phyloP scores from a whole-genome alignment of 2,329 filamentous ascomycete species.

The Botrytis squamosa region DNA sequence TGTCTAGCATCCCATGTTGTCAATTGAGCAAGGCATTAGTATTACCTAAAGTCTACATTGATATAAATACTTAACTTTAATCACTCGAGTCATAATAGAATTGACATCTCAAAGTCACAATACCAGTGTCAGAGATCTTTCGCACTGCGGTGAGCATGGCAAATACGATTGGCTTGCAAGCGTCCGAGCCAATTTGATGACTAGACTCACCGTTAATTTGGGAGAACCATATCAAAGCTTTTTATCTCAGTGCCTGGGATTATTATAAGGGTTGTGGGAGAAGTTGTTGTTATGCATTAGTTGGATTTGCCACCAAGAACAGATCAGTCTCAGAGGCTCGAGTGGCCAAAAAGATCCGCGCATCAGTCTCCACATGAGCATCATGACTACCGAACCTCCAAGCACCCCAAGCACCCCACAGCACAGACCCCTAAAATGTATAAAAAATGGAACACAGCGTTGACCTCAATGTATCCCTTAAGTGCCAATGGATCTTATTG shows the following conservation, averaged over 20 bases:
- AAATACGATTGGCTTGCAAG: background rate
- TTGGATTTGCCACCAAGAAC: background rate
- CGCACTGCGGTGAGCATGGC: background rate
- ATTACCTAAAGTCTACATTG: background rate
- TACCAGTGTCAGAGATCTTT: background rate
- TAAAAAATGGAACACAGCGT: background rate
- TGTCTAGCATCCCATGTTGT: background rate
- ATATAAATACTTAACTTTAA: background rate
- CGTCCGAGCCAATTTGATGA: background rate
- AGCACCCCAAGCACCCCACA: background rate
- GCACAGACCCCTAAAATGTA: background rate
- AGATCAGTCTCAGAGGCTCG: background rate
- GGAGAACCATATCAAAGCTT: background rate
- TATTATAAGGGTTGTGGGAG: background rate
- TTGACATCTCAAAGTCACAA: background rate
- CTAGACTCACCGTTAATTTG: background rate
- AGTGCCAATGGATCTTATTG: no score
- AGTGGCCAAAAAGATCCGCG: conserved; percentile 5
- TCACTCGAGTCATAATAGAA: background rate
- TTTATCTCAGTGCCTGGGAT: background rate
- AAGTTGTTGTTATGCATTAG: background rate
- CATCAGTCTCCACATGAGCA: background rate
- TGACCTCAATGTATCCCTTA: background rate
- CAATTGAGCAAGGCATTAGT: background rate
- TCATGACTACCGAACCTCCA: conserved; percentile 1